A percentile compares a stretch with the other conserved stretches of the same genome.
These are phyloP conservation scores for Colletotrichum incanum DNA, from an alignment of 2,329 filamentous ascomycete species.

Conservation along the genomic window DNA sequence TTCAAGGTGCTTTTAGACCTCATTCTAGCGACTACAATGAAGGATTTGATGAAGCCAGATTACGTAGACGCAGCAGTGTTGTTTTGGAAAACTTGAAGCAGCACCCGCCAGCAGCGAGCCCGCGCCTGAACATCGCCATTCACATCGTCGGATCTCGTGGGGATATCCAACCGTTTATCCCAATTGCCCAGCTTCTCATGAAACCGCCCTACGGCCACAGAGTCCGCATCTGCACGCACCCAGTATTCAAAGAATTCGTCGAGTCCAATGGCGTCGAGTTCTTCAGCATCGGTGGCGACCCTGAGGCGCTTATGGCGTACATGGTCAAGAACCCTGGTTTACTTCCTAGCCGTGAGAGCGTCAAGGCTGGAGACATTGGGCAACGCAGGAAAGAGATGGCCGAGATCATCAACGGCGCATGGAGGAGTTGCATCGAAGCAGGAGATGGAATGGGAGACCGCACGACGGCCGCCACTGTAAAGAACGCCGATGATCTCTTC, in stretches of 20 bases:
- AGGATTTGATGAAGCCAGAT: not conserved
- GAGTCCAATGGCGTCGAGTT: constrained; percentile 69
- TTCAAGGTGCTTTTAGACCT: constrained; percentile 41
- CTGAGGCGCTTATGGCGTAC: constrained; percentile 62
- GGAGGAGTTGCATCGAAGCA: constrained; percentile 56
- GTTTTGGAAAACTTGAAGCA: constrained; percentile 26
- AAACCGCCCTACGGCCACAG: constrained; percentile 63
- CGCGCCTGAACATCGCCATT: constrained; percentile 52
- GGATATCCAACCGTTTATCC: constrained; percentile 68
- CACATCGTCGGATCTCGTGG: constrained; percentile 53
- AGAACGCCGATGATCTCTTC: constrained; percentile 56
- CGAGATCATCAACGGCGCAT: constrained; percentile 56
- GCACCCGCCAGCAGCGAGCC: constrained; percentile 33
- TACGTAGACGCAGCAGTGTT: constrained; percentile 27
- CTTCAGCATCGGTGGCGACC: constrained; percentile 71
- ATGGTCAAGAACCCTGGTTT: constrained; percentile 60
- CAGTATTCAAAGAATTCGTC: constrained; percentile 69
- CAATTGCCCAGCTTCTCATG: constrained; percentile 64
- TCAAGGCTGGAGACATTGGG: constrained; percentile 55
- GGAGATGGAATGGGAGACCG: constrained; percentile 51
- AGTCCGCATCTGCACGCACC: constrained; percentile 71
- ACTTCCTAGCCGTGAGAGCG: constrained; percentile 54
- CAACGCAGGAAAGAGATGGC: constrained; percentile 55
- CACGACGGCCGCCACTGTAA: constrained; percentile 48
- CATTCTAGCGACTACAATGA: not conserved